Evolutionary conservation across 208 protist species (phyloP).

Genomic region (Entamoeba invadens): DNA sequence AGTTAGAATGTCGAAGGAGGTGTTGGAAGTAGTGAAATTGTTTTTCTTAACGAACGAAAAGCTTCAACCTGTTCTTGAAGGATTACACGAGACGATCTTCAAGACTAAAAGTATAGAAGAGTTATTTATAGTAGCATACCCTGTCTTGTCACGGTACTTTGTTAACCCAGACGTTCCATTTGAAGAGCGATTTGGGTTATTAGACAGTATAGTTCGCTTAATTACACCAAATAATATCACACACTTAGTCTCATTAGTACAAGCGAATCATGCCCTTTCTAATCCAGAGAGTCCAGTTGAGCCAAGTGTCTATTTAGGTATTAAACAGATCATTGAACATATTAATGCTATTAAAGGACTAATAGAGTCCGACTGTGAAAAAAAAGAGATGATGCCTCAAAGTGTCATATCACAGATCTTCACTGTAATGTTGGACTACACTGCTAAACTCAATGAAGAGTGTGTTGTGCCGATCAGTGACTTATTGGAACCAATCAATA

Average conservation of each 20-base stretch:
- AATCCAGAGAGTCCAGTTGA: neutral
- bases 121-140: neutral
- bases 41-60: neutral
- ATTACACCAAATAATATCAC: neutral
- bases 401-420: neutral
- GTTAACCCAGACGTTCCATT: neutral
- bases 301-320: neutral
- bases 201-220: neutral
- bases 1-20: neutral
- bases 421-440: too few species aligned
- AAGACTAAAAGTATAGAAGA: neutral
- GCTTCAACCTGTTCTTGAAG: neutral
- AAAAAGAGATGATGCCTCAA: neutral
- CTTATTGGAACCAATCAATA: neutral
- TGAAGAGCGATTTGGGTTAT: neutral
- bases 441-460: neutral
- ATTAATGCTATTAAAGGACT: neutral
- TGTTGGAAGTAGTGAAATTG: neutral
- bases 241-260: neutral
- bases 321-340: neutral
- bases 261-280: neutral
- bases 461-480: neutral
- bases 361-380: neutral
- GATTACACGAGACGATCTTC: neutral
- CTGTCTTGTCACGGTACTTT: neutral